Percentiles rank a stretch among this genome's conserved stretches.
phyloP scores from a whole-genome alignment of 2,329 filamentous ascomycete species.

The Cladophialophora chaetospira region DNA sequence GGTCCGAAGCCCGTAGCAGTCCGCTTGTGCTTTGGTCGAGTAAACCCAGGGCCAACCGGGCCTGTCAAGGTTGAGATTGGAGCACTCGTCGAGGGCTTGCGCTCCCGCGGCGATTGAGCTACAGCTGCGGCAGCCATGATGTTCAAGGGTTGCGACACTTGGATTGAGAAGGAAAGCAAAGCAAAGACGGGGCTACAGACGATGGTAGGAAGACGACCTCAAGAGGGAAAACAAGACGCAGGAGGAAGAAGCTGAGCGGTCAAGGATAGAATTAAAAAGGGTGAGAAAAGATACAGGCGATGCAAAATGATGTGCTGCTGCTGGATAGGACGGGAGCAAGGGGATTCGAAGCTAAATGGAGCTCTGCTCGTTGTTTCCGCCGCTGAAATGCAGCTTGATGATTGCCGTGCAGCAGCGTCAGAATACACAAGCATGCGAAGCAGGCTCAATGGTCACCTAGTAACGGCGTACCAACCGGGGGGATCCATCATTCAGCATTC shows the following conservation, averaged over 20 bases:
- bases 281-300: slow-evolving; percentile 1
- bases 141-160: background rate
- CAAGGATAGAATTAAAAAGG: slow-evolving; percentile 17
- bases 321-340: slow-evolving; percentile 5
- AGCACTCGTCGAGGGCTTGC: slow-evolving; percentile 77
- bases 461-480: background rate
- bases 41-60: slow-evolving; percentile 80
- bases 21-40: slow-evolving; percentile 92
- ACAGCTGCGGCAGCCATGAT: slow-evolving; percentile 25
- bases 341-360: slow-evolving; percentile 4
- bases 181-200: background rate
- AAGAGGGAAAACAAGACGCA: slow-evolving; percentile 13
- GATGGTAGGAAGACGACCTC: slow-evolving; percentile 25
- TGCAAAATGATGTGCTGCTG: slow-evolving; percentile 19
- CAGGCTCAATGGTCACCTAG: slow-evolving; percentile 1
- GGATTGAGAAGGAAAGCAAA: background rate
- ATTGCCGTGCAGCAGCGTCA: slow-evolving; percentile 4
- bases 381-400: slow-evolving; percentile 7
- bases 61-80: slow-evolving; percentile 86
- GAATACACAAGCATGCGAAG: background rate
- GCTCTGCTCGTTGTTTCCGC: background rate
- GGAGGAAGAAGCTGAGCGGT: slow-evolving; percentile 27
- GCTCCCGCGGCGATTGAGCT: slow-evolving; percentile 62
- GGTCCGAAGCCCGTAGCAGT: slow-evolving; percentile 94
- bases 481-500: slow-evolving; percentile 17